Evolutionary conservation across 345 rosid species (phyloP).

Genomic region (Populus alba): DNA sequence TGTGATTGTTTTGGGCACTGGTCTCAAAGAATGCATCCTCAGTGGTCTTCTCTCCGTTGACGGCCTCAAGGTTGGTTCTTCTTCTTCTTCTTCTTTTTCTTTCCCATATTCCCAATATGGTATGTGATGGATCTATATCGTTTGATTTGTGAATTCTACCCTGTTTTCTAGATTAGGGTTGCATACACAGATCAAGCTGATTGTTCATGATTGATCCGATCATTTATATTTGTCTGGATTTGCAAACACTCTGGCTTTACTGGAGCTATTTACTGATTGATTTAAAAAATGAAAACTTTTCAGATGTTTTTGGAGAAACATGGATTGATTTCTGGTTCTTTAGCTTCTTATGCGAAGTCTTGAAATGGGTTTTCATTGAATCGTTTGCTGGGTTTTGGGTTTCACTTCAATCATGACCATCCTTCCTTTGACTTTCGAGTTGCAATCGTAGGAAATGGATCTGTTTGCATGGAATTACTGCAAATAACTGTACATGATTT

Average conservation of each 20-base stretch:
- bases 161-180: neutral
- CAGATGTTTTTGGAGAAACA: neutral
- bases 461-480: neutral
- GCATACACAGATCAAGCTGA: neutral
- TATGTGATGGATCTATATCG: conserved; percentile 25
- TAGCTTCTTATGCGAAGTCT: neutral
- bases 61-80: conserved; percentile 70
- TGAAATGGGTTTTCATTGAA: neutral
- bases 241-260: neutral
- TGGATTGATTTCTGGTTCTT: neutral
- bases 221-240: neutral
- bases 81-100: neutral
- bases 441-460: neutral
- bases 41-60: conserved; percentile 99
- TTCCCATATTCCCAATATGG: neutral
- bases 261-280: neutral
- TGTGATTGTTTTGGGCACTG: conserved; percentile 88
- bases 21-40: conserved; percentile 99
- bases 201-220: neutral
- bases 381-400: neutral
- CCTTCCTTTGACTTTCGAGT: neutral
- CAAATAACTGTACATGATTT: neutral
- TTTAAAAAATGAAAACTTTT: neutral
- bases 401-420: neutral
- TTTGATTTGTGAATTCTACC: neutral